Conservation (phyloP, 768 basidiomycete genomes). For the Leccinum subtestaceum region DNA sequence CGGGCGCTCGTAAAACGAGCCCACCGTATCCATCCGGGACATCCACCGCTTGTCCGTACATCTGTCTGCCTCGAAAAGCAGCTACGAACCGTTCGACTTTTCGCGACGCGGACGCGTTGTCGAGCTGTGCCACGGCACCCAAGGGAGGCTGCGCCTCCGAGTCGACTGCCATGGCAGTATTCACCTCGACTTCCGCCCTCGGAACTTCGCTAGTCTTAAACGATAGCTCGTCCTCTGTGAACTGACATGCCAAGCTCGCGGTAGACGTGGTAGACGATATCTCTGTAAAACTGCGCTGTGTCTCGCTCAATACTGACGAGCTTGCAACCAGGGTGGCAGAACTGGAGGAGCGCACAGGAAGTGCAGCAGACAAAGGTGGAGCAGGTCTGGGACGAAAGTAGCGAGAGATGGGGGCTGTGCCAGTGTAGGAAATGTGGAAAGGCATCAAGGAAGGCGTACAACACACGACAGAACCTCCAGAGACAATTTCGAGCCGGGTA, state of each 20-base stretch:
- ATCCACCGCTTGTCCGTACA: slow-evolving; percentile 62
- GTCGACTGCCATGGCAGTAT: slow-evolving; percentile 1
- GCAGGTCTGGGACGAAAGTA: slow-evolving; percentile 59
- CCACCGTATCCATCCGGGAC: slow-evolving; percentile 70
- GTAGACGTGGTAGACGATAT: slow-evolving; percentile 7
- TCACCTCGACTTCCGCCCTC: not conserved
- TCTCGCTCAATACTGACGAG: slow-evolving; percentile 9
- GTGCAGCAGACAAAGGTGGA: slow-evolving; percentile 16
- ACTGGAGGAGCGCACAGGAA: slow-evolving; percentile 12
- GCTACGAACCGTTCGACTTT: slow-evolving; percentile 40
- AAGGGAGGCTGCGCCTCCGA: slow-evolving; percentile 14
- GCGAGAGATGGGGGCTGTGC: slow-evolving; percentile 69
- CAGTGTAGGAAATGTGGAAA: slow-evolving; percentile 70
- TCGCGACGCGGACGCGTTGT: not conserved
- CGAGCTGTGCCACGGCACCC: not conserved
- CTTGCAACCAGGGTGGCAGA: slow-evolving; percentile 13
- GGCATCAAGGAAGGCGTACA: slow-evolving; percentile 77
- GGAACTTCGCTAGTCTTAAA: not conserved
- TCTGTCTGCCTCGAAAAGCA: slow-evolving; percentile 70
- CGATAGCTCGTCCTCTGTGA: not conserved
- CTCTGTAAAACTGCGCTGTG: slow-evolving; percentile 2
- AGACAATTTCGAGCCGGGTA: slow-evolving; percentile 22
- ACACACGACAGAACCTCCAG: slow-evolving; percentile 24
- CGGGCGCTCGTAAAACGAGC: slow-evolving; percentile 47
- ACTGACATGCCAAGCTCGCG: not conserved